These are phyloP conservation scores for Luffa acutangula DNA, from an alignment of 306 rosid species.

Conservation along the genomic window DNA sequence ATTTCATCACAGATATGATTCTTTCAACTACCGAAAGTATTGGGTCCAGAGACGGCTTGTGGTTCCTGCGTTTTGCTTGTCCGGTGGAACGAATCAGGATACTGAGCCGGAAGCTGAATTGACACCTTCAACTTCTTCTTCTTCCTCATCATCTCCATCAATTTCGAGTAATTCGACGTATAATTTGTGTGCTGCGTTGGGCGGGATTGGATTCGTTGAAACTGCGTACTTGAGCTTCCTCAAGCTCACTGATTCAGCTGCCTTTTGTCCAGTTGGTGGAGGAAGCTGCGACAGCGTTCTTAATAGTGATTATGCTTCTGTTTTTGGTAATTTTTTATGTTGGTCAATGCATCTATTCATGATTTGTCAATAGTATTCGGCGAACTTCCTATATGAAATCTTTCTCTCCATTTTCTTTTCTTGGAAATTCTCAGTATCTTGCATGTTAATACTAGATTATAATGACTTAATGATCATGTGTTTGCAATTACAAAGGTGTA, in stretches of 20 bases:
- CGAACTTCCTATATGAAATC: background rate
- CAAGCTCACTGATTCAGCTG: slow-evolving; percentile 55
- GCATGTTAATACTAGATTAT: background rate
- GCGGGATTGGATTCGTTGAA: slow-evolving; percentile 65
- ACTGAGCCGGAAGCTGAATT: slow-evolving; percentile 32
- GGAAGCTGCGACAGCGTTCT: slow-evolving; percentile 55
- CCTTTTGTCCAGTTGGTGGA: slow-evolving; percentile 58
- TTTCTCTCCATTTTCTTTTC: background rate
- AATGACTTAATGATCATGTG: background rate
- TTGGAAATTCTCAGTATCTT: background rate
- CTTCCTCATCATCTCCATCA: slow-evolving; percentile 11
- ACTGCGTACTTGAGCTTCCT: slow-evolving; percentile 71
- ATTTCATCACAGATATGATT: slow-evolving; percentile 4
- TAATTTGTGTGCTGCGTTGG: slow-evolving; percentile 36
- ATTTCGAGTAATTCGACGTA: slow-evolving; percentile 24
- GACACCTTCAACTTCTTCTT: slow-evolving; percentile 1
- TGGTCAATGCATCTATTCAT: background rate
- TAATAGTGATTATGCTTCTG: slow-evolving; percentile 62
- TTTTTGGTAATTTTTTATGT: slow-evolving; percentile 45
- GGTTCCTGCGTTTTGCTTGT: slow-evolving; percentile 33
- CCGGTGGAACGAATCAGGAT: slow-evolving; percentile 30
- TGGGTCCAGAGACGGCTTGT: slow-evolving; percentile 3
- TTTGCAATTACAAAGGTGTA: slow-evolving; percentile 47
- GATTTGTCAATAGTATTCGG: background rate
- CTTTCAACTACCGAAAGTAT: background rate